Base-by-base conservation (phyloP, 495 filamentous ascomycete species). In the Penicillium longicatenatum region DNA sequence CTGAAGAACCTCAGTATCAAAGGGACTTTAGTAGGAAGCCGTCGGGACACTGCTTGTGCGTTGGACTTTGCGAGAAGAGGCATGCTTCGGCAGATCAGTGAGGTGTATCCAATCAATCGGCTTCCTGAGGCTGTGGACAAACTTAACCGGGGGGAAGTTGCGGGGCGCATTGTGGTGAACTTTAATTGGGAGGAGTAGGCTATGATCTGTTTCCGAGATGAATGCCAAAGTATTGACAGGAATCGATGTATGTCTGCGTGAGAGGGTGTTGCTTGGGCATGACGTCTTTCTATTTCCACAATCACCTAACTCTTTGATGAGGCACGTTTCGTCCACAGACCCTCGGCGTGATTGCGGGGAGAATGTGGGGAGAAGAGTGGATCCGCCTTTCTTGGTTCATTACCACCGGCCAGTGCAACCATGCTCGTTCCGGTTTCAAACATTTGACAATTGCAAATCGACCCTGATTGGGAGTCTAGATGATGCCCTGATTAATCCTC, bases 31-130 rank as follows among this genome's bases (percentile, higher is more conserved):
- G 77, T 80, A 7, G 79, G 77, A 1, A 78, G 75, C 39, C 72
- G 80, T 42, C 61, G 68, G 33, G 80, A 83, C 56, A 77, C 73
- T 16, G 69, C 72, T 1, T 63, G 62, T 37, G 68, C 75, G 22
- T 60, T 83, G 52, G 75, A 81, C 31, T 83, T 77, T 62, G 79
- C 79, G 2, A 63, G 70, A 17, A 65, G 77, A 22, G 80, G 80
- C 14, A 62, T 68, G 30, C 70, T 79, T 7, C 68, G 74, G 20
- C 61, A 69, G 54, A 74, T 82, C 9, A 71, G 74, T 53, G 74
- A 76, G 24, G 61, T 75, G 0, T 78, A 75, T 57, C 70, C 76
- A 0, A 62, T 78, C 6, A 70, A 71, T 35, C 65, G 73, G 2
- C 44, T 80, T 9, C 65, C 75, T 4, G 66, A 74, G 44, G 77